Base-by-base conservation (phyloP, 2,329 filamentous ascomycete species). In the Camillea tinctor region DNA sequence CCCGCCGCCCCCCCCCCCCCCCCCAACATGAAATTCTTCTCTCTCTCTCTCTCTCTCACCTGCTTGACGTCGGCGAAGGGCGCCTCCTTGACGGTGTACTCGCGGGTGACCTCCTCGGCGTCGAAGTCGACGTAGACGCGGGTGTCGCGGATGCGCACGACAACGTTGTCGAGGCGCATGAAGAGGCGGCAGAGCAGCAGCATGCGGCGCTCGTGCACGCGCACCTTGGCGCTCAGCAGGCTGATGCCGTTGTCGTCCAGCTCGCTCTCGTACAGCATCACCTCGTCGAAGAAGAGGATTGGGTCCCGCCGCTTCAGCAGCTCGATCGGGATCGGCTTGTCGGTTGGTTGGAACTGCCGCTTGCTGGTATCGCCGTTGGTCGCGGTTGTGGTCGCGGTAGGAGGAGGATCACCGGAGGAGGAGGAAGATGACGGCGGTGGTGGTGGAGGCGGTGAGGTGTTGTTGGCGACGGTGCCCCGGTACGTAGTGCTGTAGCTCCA, bases 401-500 rank as follows among this genome's bases (percentile, higher is more conserved):
- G 26, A 30, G 26, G 26, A 30, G 26, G 26, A 30, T n/a, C n/a
- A n/a, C n/a, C n/a, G 26, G 26, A 13, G 26, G 26, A 30, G 26
- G 6, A 30, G 26, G 26, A 30, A 6, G 26, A 30, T 6, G 26
- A 30, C n/a, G n/a, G n/a, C n/a, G n/a, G n/a, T n/a, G n/a, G n/a
- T n/a, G n/a, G n/a, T n/a, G n/a, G n/a, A n/a, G n/a, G n/a, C n/a
- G n/a, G n/a, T n/a, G n/a, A n/a, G 36, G 36, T 60, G 70, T 56
- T 61, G 78, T 73, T 49, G n/a, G n/a, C n/a, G n/a, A 89, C 77
- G 3, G 89, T 92, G 55, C 95, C 95, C 59, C 83, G 84, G 76
- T 97, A 99, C 66, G 88, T 84, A 40, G 94, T 97, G 66, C 88
- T 95, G 78, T 98, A 99, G 63, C 92, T 97, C 95, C 95, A 99